Conservation (phyloP, 176 grass and related monocot genomes). For the Zoysia japonica region DNA sequence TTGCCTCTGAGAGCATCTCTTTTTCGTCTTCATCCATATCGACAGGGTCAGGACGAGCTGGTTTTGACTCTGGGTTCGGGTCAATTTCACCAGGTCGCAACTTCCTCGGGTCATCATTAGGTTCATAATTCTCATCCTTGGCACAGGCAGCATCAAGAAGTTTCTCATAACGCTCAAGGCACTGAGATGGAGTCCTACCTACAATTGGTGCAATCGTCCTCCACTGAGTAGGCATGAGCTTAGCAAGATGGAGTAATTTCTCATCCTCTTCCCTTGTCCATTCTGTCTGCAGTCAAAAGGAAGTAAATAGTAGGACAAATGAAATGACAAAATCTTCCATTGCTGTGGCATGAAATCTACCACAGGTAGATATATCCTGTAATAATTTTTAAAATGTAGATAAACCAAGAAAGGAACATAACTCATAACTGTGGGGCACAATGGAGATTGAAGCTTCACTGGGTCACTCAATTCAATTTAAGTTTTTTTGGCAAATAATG, state of each 20-base stretch:
- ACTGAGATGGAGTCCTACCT: slow-evolving; percentile 81
- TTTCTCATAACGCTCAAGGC: slow-evolving; percentile 88
- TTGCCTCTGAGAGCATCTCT: slow-evolving; percentile 93
- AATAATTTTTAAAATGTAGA: slow-evolving; percentile 1
- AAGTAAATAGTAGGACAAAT: slow-evolving; percentile 12
- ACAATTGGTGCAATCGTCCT: slow-evolving; percentile 95
- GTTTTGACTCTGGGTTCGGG: slow-evolving; percentile 88
- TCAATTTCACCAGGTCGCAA: slow-evolving; percentile 90
- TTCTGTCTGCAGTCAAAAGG: slow-evolving; percentile 64
- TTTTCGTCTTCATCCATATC: slow-evolving; percentile 97
- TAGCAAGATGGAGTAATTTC: slow-evolving; percentile 91
- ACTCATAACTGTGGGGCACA: neutral
- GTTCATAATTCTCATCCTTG: slow-evolving; percentile 86
- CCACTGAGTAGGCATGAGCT: slow-evolving; percentile 96
- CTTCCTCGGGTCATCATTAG: slow-evolving; percentile 79
- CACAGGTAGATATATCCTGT: neutral
- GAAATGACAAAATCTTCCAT: neutral
- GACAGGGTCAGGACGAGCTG: slow-evolving; percentile 85
- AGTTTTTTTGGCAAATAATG: neutral
- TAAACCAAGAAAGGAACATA: slow-evolving; percentile 6
- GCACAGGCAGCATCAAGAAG: slow-evolving; percentile 88
- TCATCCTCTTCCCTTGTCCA: slow-evolving; percentile 98
- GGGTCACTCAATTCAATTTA: neutral
- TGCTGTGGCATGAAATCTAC: neutral
- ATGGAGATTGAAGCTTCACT: neutral